Evolutionary conservation across 1,284 basidiomycete species (phyloP).

Genomic region (Puccinia coronata): DNA sequence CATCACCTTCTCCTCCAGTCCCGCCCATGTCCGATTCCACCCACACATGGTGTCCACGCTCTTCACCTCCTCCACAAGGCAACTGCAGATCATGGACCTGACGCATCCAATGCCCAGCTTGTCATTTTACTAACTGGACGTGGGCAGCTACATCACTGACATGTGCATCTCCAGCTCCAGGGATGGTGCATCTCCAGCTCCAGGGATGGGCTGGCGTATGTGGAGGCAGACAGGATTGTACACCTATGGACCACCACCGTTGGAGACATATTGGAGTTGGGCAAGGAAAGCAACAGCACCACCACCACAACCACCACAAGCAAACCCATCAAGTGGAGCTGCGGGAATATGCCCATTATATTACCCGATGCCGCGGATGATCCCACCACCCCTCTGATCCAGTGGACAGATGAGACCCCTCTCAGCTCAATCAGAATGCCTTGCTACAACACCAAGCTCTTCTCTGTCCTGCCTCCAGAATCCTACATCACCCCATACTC

Average conservation of each 20-base stretch:
- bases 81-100: slow-evolving; percentile 86
- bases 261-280: slow-evolving; percentile 61
- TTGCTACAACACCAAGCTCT: slow-evolving; percentile 72
- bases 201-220: slow-evolving; percentile 87
- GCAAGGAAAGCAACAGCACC: slow-evolving; percentile 58
- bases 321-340: slow-evolving; percentile 83
- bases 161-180: slow-evolving; percentile 81
- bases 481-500: slow-evolving; percentile 64
- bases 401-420: slow-evolving; percentile 80
- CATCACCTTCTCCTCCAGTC: slow-evolving; percentile 82
- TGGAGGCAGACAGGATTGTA: slow-evolving; percentile 80
- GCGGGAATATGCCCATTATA: slow-evolving; percentile 74
- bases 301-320: too few species aligned
- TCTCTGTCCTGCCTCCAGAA: slow-evolving; percentile 70
- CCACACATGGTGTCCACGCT: slow-evolving; percentile 77
- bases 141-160: slow-evolving; percentile 74
- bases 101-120: slow-evolving; percentile 63
- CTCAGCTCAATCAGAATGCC: slow-evolving; percentile 88
- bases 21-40: slow-evolving; percentile 80
- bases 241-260: slow-evolving; percentile 73
- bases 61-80: slow-evolving; percentile 77
- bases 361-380: slow-evolving; percentile 74
- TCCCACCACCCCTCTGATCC: slow-evolving; percentile 69
- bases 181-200: too few species aligned
- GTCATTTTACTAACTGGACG: slow-evolving; percentile 59